Percentiles rank a stretch among this genome's conserved stretches.
Conservation (phyloP, 257 asterid genomes). For the Nicotiana tabacum region DNA sequence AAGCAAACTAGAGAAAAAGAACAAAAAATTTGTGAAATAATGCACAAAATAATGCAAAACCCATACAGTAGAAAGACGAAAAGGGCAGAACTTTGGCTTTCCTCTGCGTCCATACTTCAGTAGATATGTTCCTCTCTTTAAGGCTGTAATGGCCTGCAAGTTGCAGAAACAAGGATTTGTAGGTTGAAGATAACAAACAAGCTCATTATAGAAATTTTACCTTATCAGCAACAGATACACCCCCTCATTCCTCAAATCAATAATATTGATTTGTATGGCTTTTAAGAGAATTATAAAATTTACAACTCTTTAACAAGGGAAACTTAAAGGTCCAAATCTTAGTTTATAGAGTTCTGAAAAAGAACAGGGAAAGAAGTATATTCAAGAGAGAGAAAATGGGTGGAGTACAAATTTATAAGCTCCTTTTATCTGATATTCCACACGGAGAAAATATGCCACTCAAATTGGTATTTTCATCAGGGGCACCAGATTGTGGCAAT, state of each 20-base stretch:
- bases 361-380: not conserved
- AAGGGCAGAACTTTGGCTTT: constrained; percentile 71
- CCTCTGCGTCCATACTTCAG: constrained; percentile 75
- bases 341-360: not conserved
- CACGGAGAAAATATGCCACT: not conserved
- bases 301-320: not conserved
- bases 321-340: not conserved
- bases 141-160: constrained; percentile 55
- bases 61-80: constrained; percentile 59
- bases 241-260: not conserved
- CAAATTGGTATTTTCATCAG: not conserved
- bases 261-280: not conserved
- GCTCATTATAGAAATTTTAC: not conserved
- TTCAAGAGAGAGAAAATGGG: not conserved
- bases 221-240: not conserved
- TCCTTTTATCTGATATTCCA: not conserved
- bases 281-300: not conserved
- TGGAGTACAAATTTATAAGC: not conserved
- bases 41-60: constrained; percentile 8
- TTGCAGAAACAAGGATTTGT: constrained; percentile 8
- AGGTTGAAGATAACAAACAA: not conserved
- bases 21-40: not conserved
- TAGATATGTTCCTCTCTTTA: constrained; percentile 60
- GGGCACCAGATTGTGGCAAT: not conserved
- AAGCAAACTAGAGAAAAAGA: not conserved